Conservation (phyloP, 352 stramenopile genomes). For the Chrysophaeum taylorii region DNA sequence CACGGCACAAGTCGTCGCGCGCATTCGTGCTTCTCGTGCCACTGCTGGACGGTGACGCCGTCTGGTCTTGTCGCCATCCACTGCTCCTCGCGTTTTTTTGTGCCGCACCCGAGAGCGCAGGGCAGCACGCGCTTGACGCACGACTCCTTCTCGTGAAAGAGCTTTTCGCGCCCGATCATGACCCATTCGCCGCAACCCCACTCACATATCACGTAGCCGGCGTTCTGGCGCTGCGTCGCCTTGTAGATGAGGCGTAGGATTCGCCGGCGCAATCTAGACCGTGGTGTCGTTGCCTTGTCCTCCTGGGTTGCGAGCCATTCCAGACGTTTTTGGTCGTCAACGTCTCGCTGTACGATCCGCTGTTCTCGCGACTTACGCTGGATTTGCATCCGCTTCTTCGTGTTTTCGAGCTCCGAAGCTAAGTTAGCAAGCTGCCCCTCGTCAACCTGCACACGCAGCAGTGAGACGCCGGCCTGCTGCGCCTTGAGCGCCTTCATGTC, state of each 20-base stretch:
- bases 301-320: conserved; percentile 10
- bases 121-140: conserved; percentile 37
- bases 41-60: conserved; percentile 15
- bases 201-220: conserved; percentile 42
- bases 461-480: background rate
- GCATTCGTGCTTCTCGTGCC: conserved; percentile 32
- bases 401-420: no score
- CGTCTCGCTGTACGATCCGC: background rate
- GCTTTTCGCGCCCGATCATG: conserved; percentile 30
- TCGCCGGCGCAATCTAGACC: conserved; percentile 24
- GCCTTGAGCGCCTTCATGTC: background rate
- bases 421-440: no score
- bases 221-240: conserved; percentile 35
- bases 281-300: conserved; percentile 24
- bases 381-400: conserved; percentile 20
- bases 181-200: conserved; percentile 43
- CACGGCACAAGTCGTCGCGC: conserved; percentile 25
- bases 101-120: conserved; percentile 36
- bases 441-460: background rate
- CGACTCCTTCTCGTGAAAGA: conserved; percentile 30
- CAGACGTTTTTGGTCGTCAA: conserved; percentile 7
- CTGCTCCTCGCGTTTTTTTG: conserved; percentile 33
- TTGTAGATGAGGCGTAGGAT: conserved; percentile 35
- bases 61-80: conserved; percentile 22
- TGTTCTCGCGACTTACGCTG: conserved; percentile 5